phyloP scores from a whole-genome alignment of 1,139 yeast species.

The Geotrichum cucujoidarum region DNA sequence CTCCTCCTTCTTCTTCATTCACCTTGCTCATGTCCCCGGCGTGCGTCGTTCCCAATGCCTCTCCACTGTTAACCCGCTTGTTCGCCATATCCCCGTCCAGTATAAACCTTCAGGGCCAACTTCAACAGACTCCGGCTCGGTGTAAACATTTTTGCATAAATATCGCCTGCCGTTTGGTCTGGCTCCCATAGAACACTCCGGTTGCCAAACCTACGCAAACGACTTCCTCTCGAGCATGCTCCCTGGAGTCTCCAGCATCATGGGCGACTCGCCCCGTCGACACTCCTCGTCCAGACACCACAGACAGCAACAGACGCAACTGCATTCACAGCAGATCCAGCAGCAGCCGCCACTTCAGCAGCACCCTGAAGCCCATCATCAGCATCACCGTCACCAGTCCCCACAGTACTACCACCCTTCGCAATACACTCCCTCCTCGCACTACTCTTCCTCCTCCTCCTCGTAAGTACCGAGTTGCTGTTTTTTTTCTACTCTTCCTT shows the following conservation, averaged over 20 bases:
- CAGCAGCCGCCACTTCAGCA: not conserved
- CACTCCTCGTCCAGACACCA: not conserved
- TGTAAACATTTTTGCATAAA: too few species aligned
- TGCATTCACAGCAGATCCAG: not conserved
- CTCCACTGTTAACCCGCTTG: not conserved
- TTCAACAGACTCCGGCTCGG: too few species aligned
- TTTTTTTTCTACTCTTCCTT: too few species aligned
- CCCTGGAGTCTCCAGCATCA: constrained; percentile 14
- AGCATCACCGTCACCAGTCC: not conserved
- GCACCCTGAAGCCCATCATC: not conserved
- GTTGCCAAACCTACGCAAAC: too few species aligned
- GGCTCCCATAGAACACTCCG: too few species aligned
- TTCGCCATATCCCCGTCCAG: too few species aligned
- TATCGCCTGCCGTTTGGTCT: too few species aligned
- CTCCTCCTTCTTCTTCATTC: not conserved
- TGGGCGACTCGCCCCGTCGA: constrained; percentile 4
- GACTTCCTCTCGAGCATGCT: too few species aligned
- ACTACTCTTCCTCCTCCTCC: not conserved
- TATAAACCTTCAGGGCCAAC: too few species aligned
- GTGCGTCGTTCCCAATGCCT: too few species aligned
- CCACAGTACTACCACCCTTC: constrained; percentile 1
- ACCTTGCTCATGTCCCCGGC: not conserved
- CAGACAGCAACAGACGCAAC: not conserved
- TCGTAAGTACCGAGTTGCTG: not conserved
- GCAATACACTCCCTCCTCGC: not conserved